These are phyloP conservation scores for Nevesoporus exiguus DNA, from an alignment of 768 basidiomycete species.

Conservation along the genomic window DNA sequence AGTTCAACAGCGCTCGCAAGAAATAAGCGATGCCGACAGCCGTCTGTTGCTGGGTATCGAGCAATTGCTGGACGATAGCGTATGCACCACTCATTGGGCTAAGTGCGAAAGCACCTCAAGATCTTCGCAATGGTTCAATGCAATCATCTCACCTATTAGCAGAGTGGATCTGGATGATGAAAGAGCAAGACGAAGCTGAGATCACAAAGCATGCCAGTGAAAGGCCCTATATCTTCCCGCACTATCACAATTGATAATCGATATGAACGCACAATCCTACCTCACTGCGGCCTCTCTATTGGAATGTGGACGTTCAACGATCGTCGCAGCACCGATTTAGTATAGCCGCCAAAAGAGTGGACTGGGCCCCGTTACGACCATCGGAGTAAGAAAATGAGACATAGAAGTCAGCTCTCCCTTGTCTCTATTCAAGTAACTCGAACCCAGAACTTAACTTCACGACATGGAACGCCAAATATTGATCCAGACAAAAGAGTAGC, in stretches of 20 bases:
- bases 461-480: too few species aligned
- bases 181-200: slow-evolving; percentile 17
- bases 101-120: background rate
- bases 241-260: background rate
- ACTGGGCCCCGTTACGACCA: too few species aligned
- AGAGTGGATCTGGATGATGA: background rate
- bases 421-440: too few species aligned
- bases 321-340: slow-evolving; percentile 9
- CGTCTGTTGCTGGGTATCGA: background rate
- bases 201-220: background rate
- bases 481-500: too few species aligned
- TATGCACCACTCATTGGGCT: slow-evolving; percentile 10
- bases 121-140: background rate
- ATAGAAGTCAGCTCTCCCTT: too few species aligned
- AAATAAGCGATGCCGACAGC: slow-evolving; percentile 39
- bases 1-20: slow-evolving; percentile 48
- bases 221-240: background rate
- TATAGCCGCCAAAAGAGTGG: background rate
- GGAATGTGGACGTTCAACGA: slow-evolving; percentile 41
- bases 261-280: background rate
- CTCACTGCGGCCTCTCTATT: slow-evolving; percentile 48
- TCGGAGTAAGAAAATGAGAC: too few species aligned
- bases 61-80: slow-evolving; percentile 3
- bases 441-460: too few species aligned
- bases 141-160: background rate